Conservation (phyloP, 1,284 basidiomycete genomes). For the Takashimella koratensis region DNA sequence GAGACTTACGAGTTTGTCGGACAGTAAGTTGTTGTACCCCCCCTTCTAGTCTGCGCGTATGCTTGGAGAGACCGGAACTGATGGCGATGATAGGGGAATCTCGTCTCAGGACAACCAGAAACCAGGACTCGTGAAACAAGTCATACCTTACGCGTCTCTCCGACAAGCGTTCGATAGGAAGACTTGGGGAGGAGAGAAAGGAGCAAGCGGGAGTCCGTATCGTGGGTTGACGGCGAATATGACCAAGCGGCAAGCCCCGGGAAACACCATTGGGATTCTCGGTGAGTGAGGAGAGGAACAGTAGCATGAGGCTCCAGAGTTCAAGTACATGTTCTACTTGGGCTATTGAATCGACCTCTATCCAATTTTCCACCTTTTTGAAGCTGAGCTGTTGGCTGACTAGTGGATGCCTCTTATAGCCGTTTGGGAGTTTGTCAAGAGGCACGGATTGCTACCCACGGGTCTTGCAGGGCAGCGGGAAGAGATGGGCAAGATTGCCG, state of each 20-base stretch:
- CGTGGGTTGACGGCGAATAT: conserved; percentile 63
- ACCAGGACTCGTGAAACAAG: conserved; percentile 62
- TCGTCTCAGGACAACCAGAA: conserved; percentile 6
- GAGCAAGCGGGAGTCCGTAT: conserved; percentile 57
- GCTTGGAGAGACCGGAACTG: no score
- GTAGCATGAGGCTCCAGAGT: no score
- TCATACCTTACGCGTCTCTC: conserved; percentile 63
- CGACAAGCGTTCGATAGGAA: conserved; percentile 58
- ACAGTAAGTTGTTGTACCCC: conserved; percentile 58
- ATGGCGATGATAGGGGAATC: neutral
- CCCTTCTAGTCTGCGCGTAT: neutral
- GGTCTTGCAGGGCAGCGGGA: conserved; percentile 51
- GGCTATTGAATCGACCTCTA: neutral
- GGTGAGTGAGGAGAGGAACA: no score
- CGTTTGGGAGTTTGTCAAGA: conserved; percentile 74
- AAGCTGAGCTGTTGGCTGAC: no score
- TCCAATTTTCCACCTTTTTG: no score
- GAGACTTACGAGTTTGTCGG: conserved; percentile 72
- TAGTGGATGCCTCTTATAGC: no score
- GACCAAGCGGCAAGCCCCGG: conserved; percentile 73
- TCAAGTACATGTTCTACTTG: no score
- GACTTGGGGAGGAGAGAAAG: conserved; percentile 24
- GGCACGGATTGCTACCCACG: conserved; percentile 59
- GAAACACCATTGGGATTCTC: conserved; percentile 64
- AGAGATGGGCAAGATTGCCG: conserved; percentile 61